Evolutionary conservation across 129 eudicot genomes (phyloP), one percentile per base, ranked within the genome.

Genomic region (Dittrichia graveolens): DNA sequence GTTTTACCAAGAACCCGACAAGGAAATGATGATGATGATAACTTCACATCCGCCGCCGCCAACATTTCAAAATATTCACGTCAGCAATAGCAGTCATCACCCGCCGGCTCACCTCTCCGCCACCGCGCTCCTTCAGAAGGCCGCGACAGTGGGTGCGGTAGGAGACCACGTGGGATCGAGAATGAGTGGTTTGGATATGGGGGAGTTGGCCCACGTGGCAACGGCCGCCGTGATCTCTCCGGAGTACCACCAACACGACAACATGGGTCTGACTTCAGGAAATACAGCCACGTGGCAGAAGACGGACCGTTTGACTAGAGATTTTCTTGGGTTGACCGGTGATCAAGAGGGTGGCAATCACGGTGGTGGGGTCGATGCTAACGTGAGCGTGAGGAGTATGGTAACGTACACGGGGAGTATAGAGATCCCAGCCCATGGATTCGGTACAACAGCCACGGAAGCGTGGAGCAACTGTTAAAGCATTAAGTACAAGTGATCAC

Each of bases 51-150:
- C 31, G 3, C 40, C 65, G 9, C 10, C 82, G 0, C 4, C 57
- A 6, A 37, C 78, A 10, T 46, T 54, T 9, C 83, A 73, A 19
- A 68, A 68, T 10, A 31, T 47, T 61, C 77, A 71, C 44, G 50
- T 53, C 67, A 52, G 67, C 79, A 52, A 18, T 46, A 5, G 41
- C 38, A 49, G 14, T 4, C 24, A 46, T 56, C 73, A 58, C 46
- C 63, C 71, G 37, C n/a, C 82, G 50, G 59, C 87, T 3, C 90
- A 80, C 67, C 83, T 88, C 56, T 92, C 97, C 0, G 97, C 97
- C 70, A 92, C 97, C 42, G 97, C 96, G 5, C 89, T 92, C 55
- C 84, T 92, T 11, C 97, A 92, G 46, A 89, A 81, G 87, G 97
- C 97, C 14, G 82, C 85, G 46, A 75, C 88, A 3, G 58, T 85